Base-by-base conservation (phyloP, 1,284 basidiomycete genomes). In the Ceratobasidium sp. region DNA sequence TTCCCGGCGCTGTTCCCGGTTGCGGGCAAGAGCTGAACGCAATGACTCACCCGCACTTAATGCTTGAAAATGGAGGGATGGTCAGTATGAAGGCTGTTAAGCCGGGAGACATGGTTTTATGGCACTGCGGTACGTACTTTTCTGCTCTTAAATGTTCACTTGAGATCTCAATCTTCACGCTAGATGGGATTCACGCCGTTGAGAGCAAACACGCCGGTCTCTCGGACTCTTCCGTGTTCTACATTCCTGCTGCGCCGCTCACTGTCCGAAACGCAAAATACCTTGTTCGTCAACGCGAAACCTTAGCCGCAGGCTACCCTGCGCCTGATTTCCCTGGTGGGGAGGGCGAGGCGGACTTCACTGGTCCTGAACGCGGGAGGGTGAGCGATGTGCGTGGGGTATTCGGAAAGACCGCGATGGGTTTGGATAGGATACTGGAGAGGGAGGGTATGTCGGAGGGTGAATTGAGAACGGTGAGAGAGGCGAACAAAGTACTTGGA, bases 271-370 rank as follows among this genome's bases (percentile, higher is more conserved):
- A 92, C 83, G 86, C 87, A 50, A 85, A 84, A 15, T 96, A 96
- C 81, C 82, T 96, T 59, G 83, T 86, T 59, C 86, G 87, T 79
- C 95, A 96, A 83, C 87, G 86, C 20, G 87, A 89, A 59, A 84
- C 86, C 20, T 95, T 95, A 84, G 82, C 90, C 15, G 80, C 85
- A 3, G 91, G 91, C 1, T 81, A 87, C 44, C 89, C 92, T 0
- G 92, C 93, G 1, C 92, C 93, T 0, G 94, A 96, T 83, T 96
- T 93, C 84, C 91, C 90, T 0, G 90, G 91, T 13, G 94, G 93
- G 0, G 87, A 87, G 54, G 93, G 93, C 23, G 94, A 95, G 85
- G 87, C 87, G 0, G 78, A 78, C 3, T 93, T 92, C 81, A 77
- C 83, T 0, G 90, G 71, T 17, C 44, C 71, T 12, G 23, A 88